These are phyloP conservation scores for Pichia exigua DNA, from an alignment of 805 yeast genomes.

Conservation along the genomic window DNA sequence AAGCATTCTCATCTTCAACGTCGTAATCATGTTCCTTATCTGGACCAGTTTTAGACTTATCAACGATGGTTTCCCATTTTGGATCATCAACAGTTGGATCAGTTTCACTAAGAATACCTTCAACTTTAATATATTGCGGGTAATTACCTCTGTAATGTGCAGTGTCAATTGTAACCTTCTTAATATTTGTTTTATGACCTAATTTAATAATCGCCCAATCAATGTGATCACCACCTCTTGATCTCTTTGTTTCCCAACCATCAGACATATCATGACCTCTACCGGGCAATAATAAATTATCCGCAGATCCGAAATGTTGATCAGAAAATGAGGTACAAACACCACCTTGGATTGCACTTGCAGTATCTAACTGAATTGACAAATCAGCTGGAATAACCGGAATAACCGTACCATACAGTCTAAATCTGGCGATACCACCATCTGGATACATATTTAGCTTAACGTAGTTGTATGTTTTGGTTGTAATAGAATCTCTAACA, in stretches of 20 bases:
- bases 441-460: conserved; percentile 92
- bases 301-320: conserved; percentile 92
- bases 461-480: conserved; percentile 62
- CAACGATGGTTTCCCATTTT: conserved; percentile 60
- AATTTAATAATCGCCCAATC: conserved; percentile 88
- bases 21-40: conserved; percentile 67
- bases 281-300: conserved; percentile 84
- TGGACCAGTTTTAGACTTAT: conserved; percentile 68
- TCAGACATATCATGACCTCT: conserved; percentile 95
- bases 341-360: conserved; percentile 81
- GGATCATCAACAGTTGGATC: conserved; percentile 36
- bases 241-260: conserved; percentile 96
- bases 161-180: conserved; percentile 70
- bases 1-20: conserved; percentile 26
- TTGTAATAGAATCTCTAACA: conserved; percentile 51
- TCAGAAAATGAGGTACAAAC: conserved; percentile 78
- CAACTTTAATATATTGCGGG: conserved; percentile 73
- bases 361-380: conserved; percentile 54
- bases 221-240: conserved; percentile 72
- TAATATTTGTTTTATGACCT: conserved; percentile 56
- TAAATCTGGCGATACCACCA: conserved; percentile 95
- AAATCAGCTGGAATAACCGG: conserved; percentile 54
- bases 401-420: conserved; percentile 76
- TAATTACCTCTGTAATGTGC: conserved; percentile 93
- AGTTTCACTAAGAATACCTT: conserved; percentile 40